A percentile compares a stretch with the other conserved stretches of the same genome.
These are phyloP conservation scores for Dentiscutata heterogama DNA, from an alignment of 371 early-diverging fungal species.

Conservation along the genomic window DNA sequence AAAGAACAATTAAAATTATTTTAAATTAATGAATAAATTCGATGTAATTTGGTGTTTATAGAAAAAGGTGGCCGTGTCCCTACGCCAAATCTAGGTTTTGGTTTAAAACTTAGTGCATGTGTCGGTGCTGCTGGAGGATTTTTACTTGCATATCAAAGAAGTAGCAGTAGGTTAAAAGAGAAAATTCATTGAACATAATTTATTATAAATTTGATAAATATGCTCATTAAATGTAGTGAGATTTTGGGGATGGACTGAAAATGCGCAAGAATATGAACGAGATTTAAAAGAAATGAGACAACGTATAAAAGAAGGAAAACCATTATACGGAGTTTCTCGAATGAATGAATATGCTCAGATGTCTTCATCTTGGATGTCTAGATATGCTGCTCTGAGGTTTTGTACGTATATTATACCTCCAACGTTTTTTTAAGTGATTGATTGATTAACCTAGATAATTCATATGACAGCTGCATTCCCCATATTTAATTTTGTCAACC, in stretches of 20 bases:
- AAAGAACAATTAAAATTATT: not conserved
- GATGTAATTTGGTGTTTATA: not conserved
- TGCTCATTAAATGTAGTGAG: constrained; percentile 69
- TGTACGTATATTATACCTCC: constrained; percentile 57
- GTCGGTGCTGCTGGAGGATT: constrained; percentile 77
- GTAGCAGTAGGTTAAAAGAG: constrained; percentile 66
- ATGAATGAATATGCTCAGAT: constrained; percentile 73
- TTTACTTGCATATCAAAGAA: constrained; percentile 73
- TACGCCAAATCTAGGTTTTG: constrained; percentile 60
- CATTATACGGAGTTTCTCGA: constrained; percentile 74
- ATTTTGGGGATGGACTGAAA: constrained; percentile 96
- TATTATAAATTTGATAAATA: not conserved
- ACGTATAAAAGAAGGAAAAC: constrained; percentile 73
- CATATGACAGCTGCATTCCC: constrained; percentile 68
- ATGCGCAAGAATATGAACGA: constrained; percentile 80
- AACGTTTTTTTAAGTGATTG: constrained; percentile 8
- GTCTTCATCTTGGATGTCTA: constrained; percentile 76
- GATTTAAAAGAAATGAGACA: constrained; percentile 75
- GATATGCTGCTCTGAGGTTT: constrained; percentile 74
- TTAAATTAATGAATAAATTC: not conserved
- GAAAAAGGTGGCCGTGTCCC: constrained; percentile 55
- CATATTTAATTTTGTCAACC: constrained; percentile 87
- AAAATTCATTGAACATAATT: not conserved
- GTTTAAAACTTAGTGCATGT: constrained; percentile 62
- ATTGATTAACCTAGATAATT: not conserved